Conservation (phyloP, 768 basidiomycete species). For the Hericium rajendrae region DNA sequence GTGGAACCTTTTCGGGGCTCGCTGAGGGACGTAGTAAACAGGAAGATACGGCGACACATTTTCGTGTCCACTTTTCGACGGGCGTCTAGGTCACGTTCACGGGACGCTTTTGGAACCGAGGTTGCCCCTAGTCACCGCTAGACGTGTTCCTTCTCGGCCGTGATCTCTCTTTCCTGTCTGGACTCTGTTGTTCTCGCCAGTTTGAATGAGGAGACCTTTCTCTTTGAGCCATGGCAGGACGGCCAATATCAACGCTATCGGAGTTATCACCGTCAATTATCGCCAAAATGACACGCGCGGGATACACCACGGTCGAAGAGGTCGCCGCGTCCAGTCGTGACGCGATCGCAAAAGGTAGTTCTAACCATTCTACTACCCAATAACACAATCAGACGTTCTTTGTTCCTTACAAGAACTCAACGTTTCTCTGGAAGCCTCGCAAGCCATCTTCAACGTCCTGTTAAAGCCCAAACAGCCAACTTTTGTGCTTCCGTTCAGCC, state of each 20-base stretch:
- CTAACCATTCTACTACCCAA: background rate
- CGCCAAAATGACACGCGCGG: background rate
- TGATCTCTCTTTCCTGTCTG: no score
- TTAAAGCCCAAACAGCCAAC: background rate
- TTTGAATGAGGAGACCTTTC: background rate
- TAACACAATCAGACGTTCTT: background rate
- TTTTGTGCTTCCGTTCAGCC: slow-evolving; percentile 27
- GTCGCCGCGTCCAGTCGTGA: background rate
- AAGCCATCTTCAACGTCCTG: background rate
- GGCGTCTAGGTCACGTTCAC: no score
- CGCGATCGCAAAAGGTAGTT: background rate
- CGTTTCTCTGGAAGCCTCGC: background rate
- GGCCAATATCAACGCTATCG: background rate
- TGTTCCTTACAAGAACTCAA: background rate
- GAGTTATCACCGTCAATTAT: background rate
- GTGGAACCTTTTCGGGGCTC: no score
- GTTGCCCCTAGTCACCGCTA: no score
- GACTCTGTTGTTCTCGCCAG: background rate
- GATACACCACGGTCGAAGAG: background rate
- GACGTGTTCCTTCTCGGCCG: no score
- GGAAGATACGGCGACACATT: no score
- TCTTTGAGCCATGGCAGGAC: background rate
- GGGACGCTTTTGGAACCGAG: no score
- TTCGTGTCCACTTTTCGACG: no score
- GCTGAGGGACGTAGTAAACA: no score